These are phyloP conservation scores for Aechmea fasciata DNA, from an alignment of 176 grass and related monocot species.

Conservation along the genomic window DNA sequence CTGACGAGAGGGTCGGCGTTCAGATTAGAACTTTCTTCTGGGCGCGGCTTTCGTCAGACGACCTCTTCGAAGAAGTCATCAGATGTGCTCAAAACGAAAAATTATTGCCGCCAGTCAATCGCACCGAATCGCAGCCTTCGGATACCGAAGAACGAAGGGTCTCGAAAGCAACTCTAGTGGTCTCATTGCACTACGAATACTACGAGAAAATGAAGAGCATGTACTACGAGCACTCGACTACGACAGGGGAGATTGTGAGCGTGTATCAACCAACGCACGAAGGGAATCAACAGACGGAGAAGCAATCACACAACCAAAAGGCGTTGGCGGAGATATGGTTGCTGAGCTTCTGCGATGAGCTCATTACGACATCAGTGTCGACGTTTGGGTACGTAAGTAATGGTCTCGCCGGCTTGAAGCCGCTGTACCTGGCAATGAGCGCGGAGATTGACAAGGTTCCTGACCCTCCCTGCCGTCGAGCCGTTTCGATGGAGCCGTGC, in stretches of 20 bases:
- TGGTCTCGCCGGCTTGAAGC: slow-evolving; percentile 44
- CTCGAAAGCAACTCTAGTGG: slow-evolving; percentile 39
- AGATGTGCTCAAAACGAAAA: slow-evolving; percentile 36
- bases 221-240: slow-evolving; percentile 39
- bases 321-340: slow-evolving; percentile 73
- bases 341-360: slow-evolving; percentile 53
- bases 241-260: slow-evolving; percentile 28
- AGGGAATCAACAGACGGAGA: slow-evolving; percentile 30
- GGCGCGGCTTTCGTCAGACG: slow-evolving; percentile 33
- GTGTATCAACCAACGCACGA: slow-evolving; percentile 65
- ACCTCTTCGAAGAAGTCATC: slow-evolving; percentile 38
- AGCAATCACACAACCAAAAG: slow-evolving; percentile 61
- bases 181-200: slow-evolving; percentile 42
- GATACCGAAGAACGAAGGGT: background rate
- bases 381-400: slow-evolving; percentile 66
- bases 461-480: slow-evolving; percentile 30
- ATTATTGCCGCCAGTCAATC: slow-evolving; percentile 29
- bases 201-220: slow-evolving; percentile 44
- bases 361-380: slow-evolving; percentile 60
- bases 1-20: slow-evolving; percentile 48
- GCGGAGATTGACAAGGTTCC: slow-evolving; percentile 29
- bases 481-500: slow-evolving; percentile 72
- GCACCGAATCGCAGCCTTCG: background rate
- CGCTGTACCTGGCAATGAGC: slow-evolving; percentile 49
- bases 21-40: slow-evolving; percentile 48